These are phyloP conservation scores for Trametes hirsuta DNA, from an alignment of 1,284 basidiomycete genomes.

Conservation along the genomic window DNA sequence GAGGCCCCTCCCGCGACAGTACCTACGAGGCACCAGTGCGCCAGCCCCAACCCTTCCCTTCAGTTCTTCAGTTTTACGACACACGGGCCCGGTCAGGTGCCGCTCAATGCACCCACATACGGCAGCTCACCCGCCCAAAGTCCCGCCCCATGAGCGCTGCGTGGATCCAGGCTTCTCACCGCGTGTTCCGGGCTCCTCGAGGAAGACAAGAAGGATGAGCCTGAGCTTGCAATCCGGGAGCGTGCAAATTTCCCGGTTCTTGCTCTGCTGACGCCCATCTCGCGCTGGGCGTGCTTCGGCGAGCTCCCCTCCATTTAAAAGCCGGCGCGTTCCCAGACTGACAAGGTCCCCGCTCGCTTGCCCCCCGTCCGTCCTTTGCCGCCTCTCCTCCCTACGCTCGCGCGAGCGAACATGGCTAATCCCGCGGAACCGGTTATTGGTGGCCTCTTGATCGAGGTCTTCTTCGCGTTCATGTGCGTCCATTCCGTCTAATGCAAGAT, in stretches of 20 bases:
- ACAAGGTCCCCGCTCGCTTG: slow-evolving; percentile 1
- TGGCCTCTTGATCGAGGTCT: slow-evolving; percentile 24
- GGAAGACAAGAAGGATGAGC: not conserved
- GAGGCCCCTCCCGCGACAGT: not conserved
- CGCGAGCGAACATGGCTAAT: slow-evolving; percentile 10
- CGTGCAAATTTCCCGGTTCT: slow-evolving; percentile 2
- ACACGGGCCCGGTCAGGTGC: slow-evolving; percentile 1
- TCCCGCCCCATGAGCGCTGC: not conserved
- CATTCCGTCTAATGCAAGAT: not conserved
- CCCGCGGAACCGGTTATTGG: slow-evolving; percentile 20
- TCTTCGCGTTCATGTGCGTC: slow-evolving; percentile 24
- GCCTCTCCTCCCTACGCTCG: not conserved
- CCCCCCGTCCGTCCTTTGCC: not conserved
- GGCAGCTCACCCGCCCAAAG: not conserved
- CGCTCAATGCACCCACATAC: not conserved
- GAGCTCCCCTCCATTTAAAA: not conserved
- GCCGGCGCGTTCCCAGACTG: not conserved
- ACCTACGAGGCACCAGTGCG: not conserved
- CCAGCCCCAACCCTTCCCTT: not conserved
- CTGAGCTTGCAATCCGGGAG: not conserved
- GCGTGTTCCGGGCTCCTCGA: not conserved
- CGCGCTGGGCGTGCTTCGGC: not conserved
- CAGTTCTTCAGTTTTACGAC: not conserved
- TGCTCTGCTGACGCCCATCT: not conserved
- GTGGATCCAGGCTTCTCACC: not conserved